These are phyloP conservation scores for Ambrosiella beaveri DNA, from an alignment of 2,329 filamentous ascomycete genomes.

Conservation along the genomic window DNA sequence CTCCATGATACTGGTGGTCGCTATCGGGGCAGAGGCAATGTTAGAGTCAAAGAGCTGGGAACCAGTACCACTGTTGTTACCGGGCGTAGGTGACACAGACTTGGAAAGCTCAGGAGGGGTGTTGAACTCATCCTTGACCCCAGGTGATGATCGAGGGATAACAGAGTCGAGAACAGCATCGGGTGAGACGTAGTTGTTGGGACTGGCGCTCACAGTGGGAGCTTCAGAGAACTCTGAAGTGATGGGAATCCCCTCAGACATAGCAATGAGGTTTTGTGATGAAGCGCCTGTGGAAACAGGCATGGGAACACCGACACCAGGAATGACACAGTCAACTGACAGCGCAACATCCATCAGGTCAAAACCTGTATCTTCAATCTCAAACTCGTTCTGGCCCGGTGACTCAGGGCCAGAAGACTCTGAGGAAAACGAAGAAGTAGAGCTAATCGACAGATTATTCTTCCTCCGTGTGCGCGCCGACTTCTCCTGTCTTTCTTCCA, in stretches of 20 bases:
- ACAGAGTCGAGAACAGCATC: slow-evolving; percentile 24
- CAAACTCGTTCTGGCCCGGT: slow-evolving; percentile 28
- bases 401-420: slow-evolving; percentile 37
- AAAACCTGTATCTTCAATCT: slow-evolving; percentile 26
- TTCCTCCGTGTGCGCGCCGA: slow-evolving; percentile 31
- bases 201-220: slow-evolving; percentile 17
- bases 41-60: slow-evolving; percentile 31
- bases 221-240: slow-evolving; percentile 1
- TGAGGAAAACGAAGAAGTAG: slow-evolving; percentile 28
- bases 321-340: slow-evolving; percentile 10
- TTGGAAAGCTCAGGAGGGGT: slow-evolving; percentile 44
- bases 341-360: slow-evolving; percentile 30
- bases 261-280: slow-evolving; percentile 17
- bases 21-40: slow-evolving; percentile 16
- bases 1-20: slow-evolving; percentile 16
- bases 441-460: slow-evolving; percentile 33
- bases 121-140: slow-evolving; percentile 33
- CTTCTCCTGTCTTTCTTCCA: slow-evolving; percentile 39
- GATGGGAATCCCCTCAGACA: slow-evolving; percentile 15
- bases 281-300: slow-evolving; percentile 5
- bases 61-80: background rate
- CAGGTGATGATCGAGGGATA: slow-evolving; percentile 17
- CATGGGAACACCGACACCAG: slow-evolving; percentile 9
- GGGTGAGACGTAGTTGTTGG: slow-evolving; percentile 31
- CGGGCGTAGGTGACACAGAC: slow-evolving; percentile 37